Evolutionary conservation across 2,329 filamentous ascomycete genomes (phyloP), one percentile per base, ranked within the genome.

Genomic region (Colletotrichum caudatum): DNA sequence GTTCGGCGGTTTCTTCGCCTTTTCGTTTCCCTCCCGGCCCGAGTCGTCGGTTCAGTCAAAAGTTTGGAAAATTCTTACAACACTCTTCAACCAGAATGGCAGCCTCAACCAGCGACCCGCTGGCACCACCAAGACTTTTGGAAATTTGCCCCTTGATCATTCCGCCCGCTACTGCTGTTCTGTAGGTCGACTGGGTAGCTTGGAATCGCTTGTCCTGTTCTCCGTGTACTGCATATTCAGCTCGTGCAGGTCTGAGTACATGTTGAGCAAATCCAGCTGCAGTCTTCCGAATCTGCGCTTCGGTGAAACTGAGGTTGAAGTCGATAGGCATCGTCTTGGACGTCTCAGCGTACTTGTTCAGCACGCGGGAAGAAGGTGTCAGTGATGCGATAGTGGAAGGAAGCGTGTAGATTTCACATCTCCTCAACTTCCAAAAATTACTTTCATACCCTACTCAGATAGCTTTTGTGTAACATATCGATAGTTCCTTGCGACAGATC

Each of bases 61-160:
- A 8, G 12, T n/a, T 16, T n/a, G 1, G 20, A 18, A 57, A 39
- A 5, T 8, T 23, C 54, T 57, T 86, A 88, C 69, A 86, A 81
- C 72, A 57, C 23, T 89, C 86, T 74, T 89, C 87, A 0, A 88
- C 82, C 18, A 87, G 73, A 51, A 89, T 82, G 0, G 85, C 82
- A 0, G 84, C 81, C 63, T 88, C 85, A 8, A 87, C 68, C 0
- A 89, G 78, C 11, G 79, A 81, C 0, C 80, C 81, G 6, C 81
- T 82, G 9, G 75, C 80, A 20, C 87, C 88, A 39, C 87, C 87
- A 7, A 87, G 78, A 2, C 78, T 62, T 4, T 79, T 76, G 1
- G 86, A 80, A 9, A 89, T 78, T 66, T 87, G 83, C 12, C 81
- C 83, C 74, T 84, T 84, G 75, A 89, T n/a, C 57, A 57, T 57